Evolutionary conservation across 768 basidiomycete genomes (phyloP).

Genomic region (Pholiota conissans): DNA sequence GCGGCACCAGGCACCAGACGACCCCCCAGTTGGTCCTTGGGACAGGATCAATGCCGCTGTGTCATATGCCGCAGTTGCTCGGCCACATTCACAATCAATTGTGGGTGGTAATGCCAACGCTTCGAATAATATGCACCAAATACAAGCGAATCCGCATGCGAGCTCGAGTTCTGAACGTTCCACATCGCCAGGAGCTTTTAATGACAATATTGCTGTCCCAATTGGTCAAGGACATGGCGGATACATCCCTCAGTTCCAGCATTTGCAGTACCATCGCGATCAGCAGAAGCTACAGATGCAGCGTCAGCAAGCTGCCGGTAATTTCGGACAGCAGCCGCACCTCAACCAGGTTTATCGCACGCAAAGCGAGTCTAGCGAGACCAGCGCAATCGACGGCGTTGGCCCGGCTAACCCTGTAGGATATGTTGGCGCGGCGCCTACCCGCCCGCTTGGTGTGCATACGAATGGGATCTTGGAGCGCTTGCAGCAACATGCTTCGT

Average conservation of each 20-base stretch:
- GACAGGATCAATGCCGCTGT: conserved; percentile 28
- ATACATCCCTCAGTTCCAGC: conserved; percentile 10
- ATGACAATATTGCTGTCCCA: not conserved
- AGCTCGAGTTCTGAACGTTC: conserved; percentile 35
- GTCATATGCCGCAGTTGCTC: conserved; percentile 5
- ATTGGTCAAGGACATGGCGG: conserved; percentile 9
- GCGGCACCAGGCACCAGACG: not conserved
- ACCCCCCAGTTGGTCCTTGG: conserved; percentile 40
- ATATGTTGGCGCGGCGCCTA: conserved; percentile 15
- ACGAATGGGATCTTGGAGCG: conserved; percentile 7
- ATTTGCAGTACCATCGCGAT: conserved; percentile 8
- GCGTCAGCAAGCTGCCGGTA: not conserved
- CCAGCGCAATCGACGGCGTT: conserved; percentile 13
- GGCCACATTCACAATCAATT: not conserved
- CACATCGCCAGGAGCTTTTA: conserved; percentile 20
- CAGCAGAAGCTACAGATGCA: conserved; percentile 10
- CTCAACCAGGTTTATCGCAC: conserved; percentile 4
- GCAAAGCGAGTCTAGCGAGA: conserved; percentile 20
- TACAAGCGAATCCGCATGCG: conserved; percentile 6
- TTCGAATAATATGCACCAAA: not conserved
- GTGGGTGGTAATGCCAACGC: not conserved
- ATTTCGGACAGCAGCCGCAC: not conserved
- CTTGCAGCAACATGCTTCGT: conserved; percentile 3
- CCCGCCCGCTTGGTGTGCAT: conserved; percentile 1
- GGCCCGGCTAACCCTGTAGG: conserved; percentile 12